Base-by-base conservation (phyloP, 768 basidiomycete species). In the Naganishia kalamii region DNA sequence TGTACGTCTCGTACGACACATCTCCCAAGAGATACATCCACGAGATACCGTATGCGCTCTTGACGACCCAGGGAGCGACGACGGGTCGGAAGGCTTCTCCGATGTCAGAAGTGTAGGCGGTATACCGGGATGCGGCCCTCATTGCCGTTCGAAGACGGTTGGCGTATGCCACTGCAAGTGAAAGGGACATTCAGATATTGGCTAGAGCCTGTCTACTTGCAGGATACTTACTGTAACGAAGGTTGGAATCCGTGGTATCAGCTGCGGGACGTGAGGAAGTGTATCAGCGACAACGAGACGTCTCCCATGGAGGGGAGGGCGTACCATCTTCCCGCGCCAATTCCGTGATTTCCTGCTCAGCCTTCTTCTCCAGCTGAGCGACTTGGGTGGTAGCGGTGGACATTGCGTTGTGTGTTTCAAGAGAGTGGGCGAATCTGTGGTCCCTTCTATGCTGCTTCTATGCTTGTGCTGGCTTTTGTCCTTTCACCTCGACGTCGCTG, bases 1-100 rank as follows among this genome's bases (percentile, higher is more conserved):
- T 79, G 70, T 78, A 79, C 0, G 77, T 79, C 47, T 77, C 76
- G 68, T 72, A 79, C n/a, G 72, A 69, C 29, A 79, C 78, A 63
- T 79, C 78, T 50, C 77, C 78, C 40, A 77, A 69, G 17, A 79
- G 68, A 48, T 76, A 79, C 4, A 77, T 69, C 78, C 78, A 79
- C 2, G 78, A 79, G 54, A 79, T 68, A 40, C 75, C 78, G 65
- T 79, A 79, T 25, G 76, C 75, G 43, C 70, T 71, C 40, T 63
- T 71, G n/a, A 75, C 74, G 27, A 75, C 41, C 35, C 60, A 71
- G n/a, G 77, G 77, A 0, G 70, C 69, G 7, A 77, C 77, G 37
- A 78, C 71, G 11, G 77, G 77, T 51, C 78, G 63, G 73, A 79
- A 79, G 0, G 76, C 75, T 64, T 79, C 78, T 62, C 78, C 78